A percentile compares a stretch with the other conserved stretches of the same genome.
phyloP scores from a whole-genome alignment of 2,329 filamentous ascomycete genomes.

The Monilinia fructicola region DNA sequence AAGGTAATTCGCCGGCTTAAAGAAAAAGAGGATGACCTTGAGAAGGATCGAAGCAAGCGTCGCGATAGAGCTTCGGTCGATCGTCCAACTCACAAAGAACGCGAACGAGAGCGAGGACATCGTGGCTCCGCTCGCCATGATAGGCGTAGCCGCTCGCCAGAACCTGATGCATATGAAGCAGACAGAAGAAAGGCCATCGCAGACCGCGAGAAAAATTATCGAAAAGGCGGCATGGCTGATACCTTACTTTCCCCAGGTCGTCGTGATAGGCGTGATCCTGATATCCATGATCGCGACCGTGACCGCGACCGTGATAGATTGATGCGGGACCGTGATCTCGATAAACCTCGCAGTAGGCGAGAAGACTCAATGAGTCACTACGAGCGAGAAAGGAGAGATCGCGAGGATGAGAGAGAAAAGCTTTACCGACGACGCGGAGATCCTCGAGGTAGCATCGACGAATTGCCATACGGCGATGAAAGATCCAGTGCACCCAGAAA shows the following conservation, averaged over 20 bases:
- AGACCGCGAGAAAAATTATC: conserved; percentile 90
- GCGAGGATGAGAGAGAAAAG: conserved; percentile 87
- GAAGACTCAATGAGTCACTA: conserved; percentile 67
- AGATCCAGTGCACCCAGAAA: conserved; percentile 65
- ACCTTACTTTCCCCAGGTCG: conserved; percentile 51
- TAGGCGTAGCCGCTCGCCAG: conserved; percentile 81
- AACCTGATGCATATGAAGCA: conserved; percentile 90
- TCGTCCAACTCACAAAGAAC: conserved; percentile 45
- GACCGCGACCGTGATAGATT: conserved; percentile 40
- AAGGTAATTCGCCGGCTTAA: conserved; percentile 88
- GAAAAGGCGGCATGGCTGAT: conserved; percentile 72
- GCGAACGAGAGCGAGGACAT: conserved; percentile 64
- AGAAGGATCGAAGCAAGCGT: conserved; percentile 62
- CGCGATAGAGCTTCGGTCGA: conserved; percentile 55
- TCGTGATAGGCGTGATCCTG: conserved; percentile 42
- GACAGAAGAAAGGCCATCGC: conserved; percentile 91
- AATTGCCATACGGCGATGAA: conserved; percentile 86
- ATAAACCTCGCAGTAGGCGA: conserved; percentile 51
- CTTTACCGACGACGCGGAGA: conserved; percentile 79
- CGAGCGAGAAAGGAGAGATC: conserved; percentile 81
- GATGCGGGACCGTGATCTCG: conserved; percentile 41
- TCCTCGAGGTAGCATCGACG: conserved; percentile 76
- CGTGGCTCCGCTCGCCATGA: conserved; percentile 52
- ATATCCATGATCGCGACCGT: conserved; percentile 40
- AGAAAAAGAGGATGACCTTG: conserved; percentile 83